A percentile compares a stretch with the other conserved stretches of the same genome.
These are phyloP conservation scores for Liquidambar formosana DNA, from an alignment of 164 flowering plant genomes.

Conservation along the genomic window DNA sequence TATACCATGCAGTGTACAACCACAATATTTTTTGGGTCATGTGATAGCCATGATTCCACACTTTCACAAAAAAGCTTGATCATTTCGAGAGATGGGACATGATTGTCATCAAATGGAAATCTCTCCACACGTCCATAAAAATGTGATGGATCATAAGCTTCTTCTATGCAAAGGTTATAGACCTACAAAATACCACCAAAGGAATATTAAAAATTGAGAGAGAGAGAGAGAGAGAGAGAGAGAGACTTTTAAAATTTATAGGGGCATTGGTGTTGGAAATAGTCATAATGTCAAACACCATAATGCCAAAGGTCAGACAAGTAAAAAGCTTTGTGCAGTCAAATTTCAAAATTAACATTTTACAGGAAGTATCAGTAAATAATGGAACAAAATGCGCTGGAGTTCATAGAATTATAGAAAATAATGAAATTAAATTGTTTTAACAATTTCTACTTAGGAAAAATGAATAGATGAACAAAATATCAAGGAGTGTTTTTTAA, in stretches of 20 bases:
- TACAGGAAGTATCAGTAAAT: too few species aligned
- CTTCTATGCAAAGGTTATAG: slow-evolving; percentile 74
- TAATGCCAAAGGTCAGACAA: not conserved
- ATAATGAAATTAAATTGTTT: too few species aligned
- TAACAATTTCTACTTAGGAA: too few species aligned
- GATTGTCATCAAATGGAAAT: slow-evolving; percentile 86
- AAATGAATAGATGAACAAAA: too few species aligned
- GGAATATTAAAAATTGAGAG: not conserved
- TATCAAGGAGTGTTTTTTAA: too few species aligned
- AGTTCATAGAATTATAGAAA: too few species aligned
- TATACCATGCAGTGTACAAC: slow-evolving; percentile 91
- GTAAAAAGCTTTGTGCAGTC: not conserved
- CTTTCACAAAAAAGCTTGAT: slow-evolving; percentile 79
- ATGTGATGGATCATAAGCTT: slow-evolving; percentile 63
- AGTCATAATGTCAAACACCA: not conserved
- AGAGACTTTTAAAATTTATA: too few species aligned
- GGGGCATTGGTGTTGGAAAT: too few species aligned
- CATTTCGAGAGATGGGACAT: slow-evolving; percentile 70
- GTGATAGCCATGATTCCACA: slow-evolving; percentile 72
- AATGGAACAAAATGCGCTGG: too few species aligned
- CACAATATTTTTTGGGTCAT: slow-evolving; percentile 63
- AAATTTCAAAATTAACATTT: too few species aligned
- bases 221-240: too few species aligned
- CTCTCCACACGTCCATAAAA: slow-evolving; percentile 75
- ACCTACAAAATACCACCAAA: slow-evolving; percentile 38